Base-by-base conservation (phyloP, 495 filamentous ascomycete species). In the Aspergillus nidulans region DNA sequence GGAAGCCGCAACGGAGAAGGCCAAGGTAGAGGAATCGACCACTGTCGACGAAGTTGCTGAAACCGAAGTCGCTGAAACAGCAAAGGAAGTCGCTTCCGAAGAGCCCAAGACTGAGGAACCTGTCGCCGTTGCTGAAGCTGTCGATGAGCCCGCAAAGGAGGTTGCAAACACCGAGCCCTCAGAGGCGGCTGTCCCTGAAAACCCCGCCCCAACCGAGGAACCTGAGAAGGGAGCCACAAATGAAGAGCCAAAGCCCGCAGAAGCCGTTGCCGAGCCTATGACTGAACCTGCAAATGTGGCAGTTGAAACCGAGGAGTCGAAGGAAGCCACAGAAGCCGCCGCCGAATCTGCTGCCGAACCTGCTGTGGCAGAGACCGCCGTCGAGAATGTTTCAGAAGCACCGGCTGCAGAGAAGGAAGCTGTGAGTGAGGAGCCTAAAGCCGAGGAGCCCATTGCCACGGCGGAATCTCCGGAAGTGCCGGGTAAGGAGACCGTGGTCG, bases 331-430 rank as follows among this genome's bases (percentile, higher is more conserved):
- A 4, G 21, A 41, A 19, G 41, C 25, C 12, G 19, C 34, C 32
- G 41, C 23, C 19, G 52, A 59, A 26, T 34, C 38, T 19, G 25
- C 48, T 21, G 46, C 55, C 39, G 56, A 49, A 30, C 49, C 49
- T 8, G 56, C 16, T 12, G 42, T 51, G 30, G 55, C 60, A 47
- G 41, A 23, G 15, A 10, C 21, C 25, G 5, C 21, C 20, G 55
- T 34, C 20, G 57, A 60, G 49, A 47, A 24, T 10, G 23, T 47
- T 19, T 32, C 6, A 12, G 57, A 59, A 16, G 12, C 16, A 23
- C 21, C 20, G 1, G 20, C 8, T 19, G 1, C 41, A 6, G 41
- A 43, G n/a, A 16, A 39, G 12, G 36, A 36, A 36, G 3, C 36
- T 12, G 36, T 39, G 24, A 16, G 5, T 1, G 44, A 47, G 24